These are phyloP conservation scores for Magnusiomyces fungicola DNA, from an alignment of 1,139 yeast species.

Conservation along the genomic window DNA sequence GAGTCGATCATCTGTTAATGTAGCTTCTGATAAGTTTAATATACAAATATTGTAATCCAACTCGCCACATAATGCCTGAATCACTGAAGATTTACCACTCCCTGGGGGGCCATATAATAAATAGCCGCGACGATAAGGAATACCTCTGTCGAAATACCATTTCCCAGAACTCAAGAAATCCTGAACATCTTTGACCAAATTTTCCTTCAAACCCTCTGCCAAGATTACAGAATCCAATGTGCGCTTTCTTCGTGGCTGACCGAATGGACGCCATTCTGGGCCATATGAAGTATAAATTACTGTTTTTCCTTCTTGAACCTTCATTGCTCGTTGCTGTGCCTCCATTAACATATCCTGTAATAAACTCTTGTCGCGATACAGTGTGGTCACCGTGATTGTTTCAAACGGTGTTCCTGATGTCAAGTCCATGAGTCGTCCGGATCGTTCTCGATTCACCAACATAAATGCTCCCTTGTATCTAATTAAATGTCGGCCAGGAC, in stretches of 20 bases:
- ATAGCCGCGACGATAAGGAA: slow-evolving; percentile 95
- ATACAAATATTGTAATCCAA: slow-evolving; percentile 93
- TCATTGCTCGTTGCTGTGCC: slow-evolving; percentile 77
- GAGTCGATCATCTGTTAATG: slow-evolving; percentile 86
- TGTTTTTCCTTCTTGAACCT: slow-evolving; percentile 85
- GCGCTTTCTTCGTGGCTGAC: slow-evolving; percentile 88
- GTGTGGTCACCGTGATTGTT: slow-evolving; percentile 84
- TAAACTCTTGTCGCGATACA: slow-evolving; percentile 70
- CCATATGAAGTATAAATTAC: slow-evolving; percentile 94
- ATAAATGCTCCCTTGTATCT: slow-evolving; percentile 82
- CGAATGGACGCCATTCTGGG: slow-evolving; percentile 98
- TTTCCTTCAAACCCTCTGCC: slow-evolving; percentile 64
- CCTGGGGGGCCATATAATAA: slow-evolving; percentile 97
- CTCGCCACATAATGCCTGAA: slow-evolving; percentile 95
- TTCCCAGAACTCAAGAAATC: slow-evolving; percentile 74
- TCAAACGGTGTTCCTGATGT: slow-evolving; percentile 93
- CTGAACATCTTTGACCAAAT: slow-evolving; percentile 59
- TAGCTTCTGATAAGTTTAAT: slow-evolving; percentile 80
- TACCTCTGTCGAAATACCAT: slow-evolving; percentile 95
- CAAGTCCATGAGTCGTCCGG: slow-evolving; percentile 82
- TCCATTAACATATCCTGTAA: slow-evolving; percentile 71
- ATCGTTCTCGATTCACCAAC: slow-evolving; percentile 81
- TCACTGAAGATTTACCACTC: slow-evolving; percentile 90
- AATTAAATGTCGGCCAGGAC: slow-evolving; percentile 91
- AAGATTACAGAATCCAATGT: slow-evolving; percentile 77